Evolutionary conservation across 441 rosid genomes (phyloP).

Genomic region (Pelargonium fulgidum): DNA sequence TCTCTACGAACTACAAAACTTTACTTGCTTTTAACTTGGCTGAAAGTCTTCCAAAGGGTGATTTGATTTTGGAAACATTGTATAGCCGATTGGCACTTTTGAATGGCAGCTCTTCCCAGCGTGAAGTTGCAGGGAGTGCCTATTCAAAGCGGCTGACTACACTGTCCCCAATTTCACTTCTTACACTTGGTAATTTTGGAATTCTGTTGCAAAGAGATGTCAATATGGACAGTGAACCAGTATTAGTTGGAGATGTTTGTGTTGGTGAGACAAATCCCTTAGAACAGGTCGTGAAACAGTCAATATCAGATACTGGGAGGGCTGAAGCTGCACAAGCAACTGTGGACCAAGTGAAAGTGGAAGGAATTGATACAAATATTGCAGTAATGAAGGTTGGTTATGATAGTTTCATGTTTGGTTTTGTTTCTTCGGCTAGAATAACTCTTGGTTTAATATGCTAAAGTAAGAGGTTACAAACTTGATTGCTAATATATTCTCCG

Average conservation of each 20-base stretch:
- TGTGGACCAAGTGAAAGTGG: constrained; percentile 87
- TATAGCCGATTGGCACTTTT: constrained; percentile 50
- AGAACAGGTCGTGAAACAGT: constrained; percentile 66
- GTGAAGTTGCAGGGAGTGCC: constrained; percentile 30
- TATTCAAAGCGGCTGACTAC: constrained; percentile 40
- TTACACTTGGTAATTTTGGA: constrained; percentile 58
- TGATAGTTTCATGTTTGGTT: constrained; percentile 12
- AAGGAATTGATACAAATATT: constrained; percentile 80
- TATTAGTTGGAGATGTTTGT: constrained; percentile 51
- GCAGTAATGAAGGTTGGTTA: constrained; percentile 74
- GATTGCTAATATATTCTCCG: constrained; percentile 6
- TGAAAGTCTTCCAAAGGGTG: constrained; percentile 90
- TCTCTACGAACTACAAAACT: constrained; percentile 72
- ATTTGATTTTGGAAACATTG: constrained; percentile 61
- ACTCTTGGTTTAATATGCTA: constrained; percentile 8
- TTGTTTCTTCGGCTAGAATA: constrained; percentile 13
- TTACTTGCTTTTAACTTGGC: constrained; percentile 77
- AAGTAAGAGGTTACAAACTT: constrained; percentile 6
- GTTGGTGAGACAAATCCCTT: constrained; percentile 77
- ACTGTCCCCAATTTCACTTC: constrained; percentile 51
- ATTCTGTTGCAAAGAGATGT: constrained; percentile 40
- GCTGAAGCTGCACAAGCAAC: constrained; percentile 93
- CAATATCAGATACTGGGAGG: constrained; percentile 55
- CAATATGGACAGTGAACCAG: constrained; percentile 36
- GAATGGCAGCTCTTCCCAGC: constrained; percentile 28